Evolutionary conservation across 495 filamentous ascomycete genomes (phyloP).

Genomic region (Penicillium diatomitis): DNA sequence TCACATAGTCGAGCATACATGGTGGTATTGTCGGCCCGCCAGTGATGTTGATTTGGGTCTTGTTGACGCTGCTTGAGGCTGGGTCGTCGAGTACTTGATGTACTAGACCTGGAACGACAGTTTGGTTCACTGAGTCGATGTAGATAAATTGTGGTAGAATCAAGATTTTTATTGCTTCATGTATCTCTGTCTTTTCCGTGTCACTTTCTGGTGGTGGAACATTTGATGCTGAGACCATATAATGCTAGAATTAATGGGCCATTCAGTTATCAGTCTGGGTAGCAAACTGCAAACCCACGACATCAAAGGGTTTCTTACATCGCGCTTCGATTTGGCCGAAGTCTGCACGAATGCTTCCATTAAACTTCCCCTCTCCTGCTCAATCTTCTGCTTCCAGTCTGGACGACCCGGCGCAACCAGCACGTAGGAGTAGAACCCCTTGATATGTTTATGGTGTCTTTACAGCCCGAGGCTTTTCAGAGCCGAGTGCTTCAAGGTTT

Average conservation of each 20-base stretch:
- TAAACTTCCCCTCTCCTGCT: conserved; percentile 76
- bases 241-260: conserved; percentile 38
- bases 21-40: conserved; percentile 42
- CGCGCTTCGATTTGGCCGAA: conserved; percentile 54
- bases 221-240: conserved; percentile 92
- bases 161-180: conserved; percentile 58
- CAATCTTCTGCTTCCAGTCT: conserved; percentile 84
- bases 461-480: background rate
- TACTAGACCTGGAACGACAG: conserved; percentile 60
- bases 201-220: conserved; percentile 55
- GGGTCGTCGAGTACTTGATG: conserved; percentile 54
- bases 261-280: background rate
- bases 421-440: conserved; percentile 76
- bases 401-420: conserved; percentile 87
- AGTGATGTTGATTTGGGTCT: conserved; percentile 24
- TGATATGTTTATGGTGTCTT: conserved; percentile 45
- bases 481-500: too few relatives aligned
- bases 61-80: conserved; percentile 51
- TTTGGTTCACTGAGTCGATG: conserved; percentile 68
- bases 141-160: conserved; percentile 81
- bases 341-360: conserved; percentile 74
- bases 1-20: conserved; percentile 70
- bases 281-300: background rate
- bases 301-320: conserved; percentile 42
- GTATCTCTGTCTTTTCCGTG: conserved; percentile 22